These are phyloP conservation scores for Chaetomium tenue DNA, from an alignment of 495 filamentous ascomycete species.

Conservation along the genomic window DNA sequence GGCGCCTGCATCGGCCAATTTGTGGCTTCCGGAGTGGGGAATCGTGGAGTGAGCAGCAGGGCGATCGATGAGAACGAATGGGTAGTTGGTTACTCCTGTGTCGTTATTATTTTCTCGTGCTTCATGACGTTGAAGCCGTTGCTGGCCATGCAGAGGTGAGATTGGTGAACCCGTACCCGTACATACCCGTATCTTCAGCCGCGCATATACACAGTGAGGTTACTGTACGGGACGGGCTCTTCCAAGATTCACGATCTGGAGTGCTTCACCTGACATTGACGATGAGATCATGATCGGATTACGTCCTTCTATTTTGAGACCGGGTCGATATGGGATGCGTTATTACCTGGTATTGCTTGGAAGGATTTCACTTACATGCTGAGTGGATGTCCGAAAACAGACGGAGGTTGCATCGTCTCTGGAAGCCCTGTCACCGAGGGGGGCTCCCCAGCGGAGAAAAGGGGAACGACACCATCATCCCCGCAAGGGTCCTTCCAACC, in stretches of 20 bases:
- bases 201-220: too few species aligned
- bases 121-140: slow-evolving; percentile 9
- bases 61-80: neutral
- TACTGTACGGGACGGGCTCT: neutral
- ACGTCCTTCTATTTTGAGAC: neutral
- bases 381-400: slow-evolving; percentile 18
- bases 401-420: slow-evolving; percentile 9
- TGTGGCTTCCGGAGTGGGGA: slow-evolving; percentile 13
- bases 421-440: neutral
- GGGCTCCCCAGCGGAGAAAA: neutral
- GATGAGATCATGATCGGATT: neutral
- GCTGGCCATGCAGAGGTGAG: neutral
- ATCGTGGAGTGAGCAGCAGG: neutral
- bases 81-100: too few species aligned
- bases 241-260: neutral
- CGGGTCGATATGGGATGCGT: neutral
- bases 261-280: neutral
- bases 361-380: slow-evolving; percentile 18
- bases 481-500: too few species aligned
- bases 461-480: neutral
- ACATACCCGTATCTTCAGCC: too few species aligned
- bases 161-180: too few species aligned
- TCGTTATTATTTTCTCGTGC: neutral
- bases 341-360: neutral
- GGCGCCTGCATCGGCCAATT: slow-evolving; percentile 28